Base-by-base conservation (phyloP, 2,329 filamentous ascomycete genomes). In the Aspergillus jensenii region DNA sequence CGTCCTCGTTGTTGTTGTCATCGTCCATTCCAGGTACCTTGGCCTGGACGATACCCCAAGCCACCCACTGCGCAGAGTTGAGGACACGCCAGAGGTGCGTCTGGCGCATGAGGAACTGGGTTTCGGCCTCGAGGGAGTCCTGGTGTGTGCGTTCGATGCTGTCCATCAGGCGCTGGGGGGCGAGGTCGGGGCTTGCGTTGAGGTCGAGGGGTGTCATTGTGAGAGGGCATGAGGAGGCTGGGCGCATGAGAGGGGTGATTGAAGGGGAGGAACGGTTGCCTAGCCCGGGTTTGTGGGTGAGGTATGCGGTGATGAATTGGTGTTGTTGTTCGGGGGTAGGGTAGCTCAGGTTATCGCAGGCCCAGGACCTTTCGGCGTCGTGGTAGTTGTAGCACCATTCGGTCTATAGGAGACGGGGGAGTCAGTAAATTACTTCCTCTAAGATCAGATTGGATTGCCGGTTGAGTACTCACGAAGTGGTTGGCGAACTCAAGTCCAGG, bases 351-450 rank as follows among this genome's bases (percentile, higher is more conserved):
- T 84, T 84, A 67, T 88, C 86, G 80, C 90, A 93, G 25, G 81
- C 84, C 78, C 85, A 86, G 0, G 91, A 80, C 33, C 76, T 77
- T 27, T 80, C 78, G 3, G 85, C 75, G 70, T 95, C 87, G 71
- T 97, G 93, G 76, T 99, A 99, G 76, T 99, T 93, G 81, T 98
- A 98, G 67, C 91, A 90, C 95, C 95, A 99, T 76, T 99, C 95
- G 1, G 91, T 86, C 82, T 85, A 53, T 2, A 15, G 19, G 14
- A 52, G 39, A 31, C 9, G 8, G 8, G 3, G 27, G 17, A 7
- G 58, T 68, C 59, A 68, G 66, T 33, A 39, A 35, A 65, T 64
- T 27, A 31, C 21, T 33, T 43, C 27, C 9, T 9, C 27, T 7
- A 12, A 37, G 35, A 19, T 12, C 19, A 31, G 37, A 19, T 44